Conservation (phyloP, 768 basidiomycete species). For the Boletus huronensis region DNA sequence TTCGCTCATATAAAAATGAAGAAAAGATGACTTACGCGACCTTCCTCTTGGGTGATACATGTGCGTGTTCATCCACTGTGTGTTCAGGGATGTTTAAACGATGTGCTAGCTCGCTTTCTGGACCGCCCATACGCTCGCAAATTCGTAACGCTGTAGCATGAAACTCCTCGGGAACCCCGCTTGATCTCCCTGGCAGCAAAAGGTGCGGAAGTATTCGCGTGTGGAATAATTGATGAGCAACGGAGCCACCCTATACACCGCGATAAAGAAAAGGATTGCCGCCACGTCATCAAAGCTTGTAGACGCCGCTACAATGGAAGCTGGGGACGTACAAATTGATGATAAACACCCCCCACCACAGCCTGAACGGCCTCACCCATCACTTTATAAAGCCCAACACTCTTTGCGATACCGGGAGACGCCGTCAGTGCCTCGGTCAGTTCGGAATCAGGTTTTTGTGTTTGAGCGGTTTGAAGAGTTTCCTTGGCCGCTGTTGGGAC, state of each 20-base stretch:
- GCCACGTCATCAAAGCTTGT: not conserved
- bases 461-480: constrained; percentile 25
- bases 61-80: constrained; percentile 5
- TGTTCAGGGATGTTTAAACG: not conserved
- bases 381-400: constrained; percentile 72
- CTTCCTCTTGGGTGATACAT: constrained; percentile 14
- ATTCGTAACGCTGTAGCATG: constrained; percentile 24
- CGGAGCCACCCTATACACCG: constrained; percentile 29
- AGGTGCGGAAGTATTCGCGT: constrained; percentile 35
- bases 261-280: constrained; percentile 2
- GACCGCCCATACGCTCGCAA: constrained; percentile 32
- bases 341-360: constrained; percentile 70
- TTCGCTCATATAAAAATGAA: not conserved
- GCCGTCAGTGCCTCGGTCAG: constrained; percentile 27
- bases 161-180: constrained; percentile 31
- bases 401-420: constrained; percentile 39
- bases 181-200: constrained; percentile 24
- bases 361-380: constrained; percentile 76
- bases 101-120: constrained; percentile 19
- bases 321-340: constrained; percentile 65
- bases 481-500: constrained; percentile 50
- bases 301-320: constrained; percentile 21
- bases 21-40: constrained; percentile 20
- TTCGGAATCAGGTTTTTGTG: constrained; percentile 23
- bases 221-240: constrained; percentile 33